Evolutionary conservation across 176 grass and related monocot genomes (phyloP), one percentile per base, ranked within the genome.

Genomic region (Tuctoria greenei): DNA sequence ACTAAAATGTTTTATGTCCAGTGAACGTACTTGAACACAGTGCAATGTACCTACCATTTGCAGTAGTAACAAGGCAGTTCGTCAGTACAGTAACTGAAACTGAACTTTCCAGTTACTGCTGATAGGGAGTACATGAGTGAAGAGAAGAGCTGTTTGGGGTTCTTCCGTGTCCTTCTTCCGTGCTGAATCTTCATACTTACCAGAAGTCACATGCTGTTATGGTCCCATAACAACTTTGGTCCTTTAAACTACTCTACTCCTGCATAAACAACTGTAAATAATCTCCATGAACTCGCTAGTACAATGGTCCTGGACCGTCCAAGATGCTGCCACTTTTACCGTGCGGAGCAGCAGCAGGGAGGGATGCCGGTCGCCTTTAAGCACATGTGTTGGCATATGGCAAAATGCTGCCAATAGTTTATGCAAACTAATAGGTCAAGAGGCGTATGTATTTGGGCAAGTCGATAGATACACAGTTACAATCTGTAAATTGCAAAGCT

Each of bases 371-470:
- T 17, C 46, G 3, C 63, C 69, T 83, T 83, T 75, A n/a, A 21
- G 74, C 85, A 87, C 79, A 87, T 83, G 74, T 67, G 61, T 51
- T 50, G 28, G 61, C 85, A 83, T 80, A 83, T 88, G 80, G 75
- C 55, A 52, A 66, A 73, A 52, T 79, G 61, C 74, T 14, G 74
- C 55, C 38, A 2, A 40, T 28, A 63, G 47, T 69, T 2, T 31
- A 2, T 31, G 31, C 31, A 31, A 31, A 2, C 31, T 31, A 31
- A 31, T 31, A 31, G 7, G 38, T 5, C 34, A 52, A 31, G 54
- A 20, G 23, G 40, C 11, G 42, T 78, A 39, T 31, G 17, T 54
- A 56, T 69, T 42, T 80, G 17, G 27, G 55, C 75, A 64, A 84
- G 81, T 74, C n/a, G n/a, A n/a, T n/a, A 18, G 76, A 84, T 75